Evolutionary conservation across 2,329 filamentous ascomycete species (phyloP), one percentile per base, ranked within the genome.

Genomic region (Diaporthe sp.): DNA sequence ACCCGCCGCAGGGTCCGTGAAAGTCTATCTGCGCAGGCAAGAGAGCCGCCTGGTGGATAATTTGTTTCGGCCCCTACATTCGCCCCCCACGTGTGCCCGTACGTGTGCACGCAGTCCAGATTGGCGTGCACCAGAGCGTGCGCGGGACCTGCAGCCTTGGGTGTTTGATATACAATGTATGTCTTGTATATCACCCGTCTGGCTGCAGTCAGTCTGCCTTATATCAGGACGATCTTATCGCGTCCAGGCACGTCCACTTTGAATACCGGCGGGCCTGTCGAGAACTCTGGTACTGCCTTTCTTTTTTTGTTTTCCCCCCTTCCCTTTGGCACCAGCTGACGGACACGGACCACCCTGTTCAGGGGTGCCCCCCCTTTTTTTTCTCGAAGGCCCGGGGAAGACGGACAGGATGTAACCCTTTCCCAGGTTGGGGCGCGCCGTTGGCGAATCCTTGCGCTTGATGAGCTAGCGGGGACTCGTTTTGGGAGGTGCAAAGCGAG

Each of bases 341-440:
- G 65, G 12, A 20, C 65, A 68, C 65, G 65, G 65, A 68, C 65
- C 65, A 68, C 65, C 47, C 2, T 63, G 8, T 68, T 68, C 65
- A 68, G 65, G 65, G 65, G 47, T 68, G 53, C 65, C 65, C 65
- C 65, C 47, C 49, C 42, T 47, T 28, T 39, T 39, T 49, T 49
- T 68, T 68, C 65, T 68, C 47, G 65, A 68, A 68, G 65, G 65
- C n/a, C 65, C 65, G 47, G 65, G 65, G 65, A 68, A 68, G 65
- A 68, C 65, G 65, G 65, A 53, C 31, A 42, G 65, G 47, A 65
- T 68, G 65, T 22, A 68, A 53, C 65, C 65, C 65, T 68, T 53
- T 37, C 47, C 65, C 47, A 51, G 65, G 31, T 17, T 15, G 9
- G 34, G 10, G 31, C 9, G 53, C 53, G 55, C 34, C 37, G 57